phyloP scores from a whole-genome alignment of 2,329 filamentous ascomycete species.

The Penicillium expansum region DNA sequence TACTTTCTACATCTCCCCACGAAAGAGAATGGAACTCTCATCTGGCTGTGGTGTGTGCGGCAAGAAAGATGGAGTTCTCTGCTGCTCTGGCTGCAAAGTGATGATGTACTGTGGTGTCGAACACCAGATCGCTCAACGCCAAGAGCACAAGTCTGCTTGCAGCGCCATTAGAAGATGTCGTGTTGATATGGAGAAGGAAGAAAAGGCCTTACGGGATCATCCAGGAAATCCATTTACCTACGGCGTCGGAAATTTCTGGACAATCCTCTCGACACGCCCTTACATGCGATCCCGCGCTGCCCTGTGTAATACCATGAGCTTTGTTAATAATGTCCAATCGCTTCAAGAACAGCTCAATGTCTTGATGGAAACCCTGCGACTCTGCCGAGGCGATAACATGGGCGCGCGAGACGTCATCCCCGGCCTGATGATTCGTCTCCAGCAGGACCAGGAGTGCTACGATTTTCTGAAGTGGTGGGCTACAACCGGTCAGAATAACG shows the following conservation, averaged over 20 bases:
- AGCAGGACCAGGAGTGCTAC: slow-evolving; percentile 52
- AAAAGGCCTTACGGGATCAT: slow-evolving; percentile 38
- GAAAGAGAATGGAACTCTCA: not conserved
- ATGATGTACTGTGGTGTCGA: slow-evolving; percentile 48
- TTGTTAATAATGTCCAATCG: slow-evolving; percentile 34
- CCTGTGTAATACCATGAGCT: slow-evolving; percentile 34
- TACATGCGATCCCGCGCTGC: slow-evolving; percentile 46
- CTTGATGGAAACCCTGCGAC: slow-evolving; percentile 44
- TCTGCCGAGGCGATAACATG: slow-evolving; percentile 46
- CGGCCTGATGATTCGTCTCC: slow-evolving; percentile 46
- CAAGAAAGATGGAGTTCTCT: slow-evolving; percentile 11
- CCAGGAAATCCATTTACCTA: slow-evolving; percentile 41
- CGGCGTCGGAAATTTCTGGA: slow-evolving; percentile 46
- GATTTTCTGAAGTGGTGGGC: slow-evolving; percentile 52
- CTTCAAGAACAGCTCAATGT: slow-evolving; percentile 42
- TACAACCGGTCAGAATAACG: slow-evolving; percentile 1
- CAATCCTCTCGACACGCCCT: slow-evolving; percentile 39
- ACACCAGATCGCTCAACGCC: slow-evolving; percentile 43
- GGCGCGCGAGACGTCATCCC: slow-evolving; percentile 45
- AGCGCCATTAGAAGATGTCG: slow-evolving; percentile 24
- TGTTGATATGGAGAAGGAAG: slow-evolving; percentile 30
- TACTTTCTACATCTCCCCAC: not conserved
- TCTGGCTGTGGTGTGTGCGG: slow-evolving; percentile 27
- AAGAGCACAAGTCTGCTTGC: slow-evolving; percentile 36
- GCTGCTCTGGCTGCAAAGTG: slow-evolving; percentile 45